Evolutionary conservation across 2,329 filamentous ascomycete species (phyloP).

Genomic region (Trichoderma sp.): DNA sequence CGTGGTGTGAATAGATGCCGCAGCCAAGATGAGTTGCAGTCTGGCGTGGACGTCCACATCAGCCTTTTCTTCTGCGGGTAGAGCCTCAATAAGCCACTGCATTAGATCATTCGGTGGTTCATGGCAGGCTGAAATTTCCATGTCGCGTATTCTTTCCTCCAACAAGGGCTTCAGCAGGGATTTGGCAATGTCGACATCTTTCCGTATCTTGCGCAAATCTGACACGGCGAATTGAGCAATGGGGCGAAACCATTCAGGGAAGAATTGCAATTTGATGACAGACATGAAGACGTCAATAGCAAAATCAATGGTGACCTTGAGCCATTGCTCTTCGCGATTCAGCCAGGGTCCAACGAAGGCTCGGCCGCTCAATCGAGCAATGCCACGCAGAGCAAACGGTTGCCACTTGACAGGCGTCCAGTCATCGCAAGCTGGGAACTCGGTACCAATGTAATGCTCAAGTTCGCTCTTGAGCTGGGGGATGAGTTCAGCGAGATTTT

Average conservation of each 20-base stretch:
- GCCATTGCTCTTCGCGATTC: conserved; percentile 56
- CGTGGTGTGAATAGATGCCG: conserved; percentile 50
- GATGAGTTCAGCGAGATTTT: conserved; percentile 49
- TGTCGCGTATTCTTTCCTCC: conserved; percentile 47
- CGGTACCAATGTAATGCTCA: conserved; percentile 47
- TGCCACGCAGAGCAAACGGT: conserved; percentile 51
- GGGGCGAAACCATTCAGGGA: conserved; percentile 53
- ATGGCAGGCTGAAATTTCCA: conserved; percentile 42
- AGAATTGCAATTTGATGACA: conserved; percentile 53
- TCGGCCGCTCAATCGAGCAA: conserved; percentile 56
- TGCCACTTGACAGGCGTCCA: conserved; percentile 59
- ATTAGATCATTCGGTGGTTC: conserved; percentile 46
- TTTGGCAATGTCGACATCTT: conserved; percentile 46
- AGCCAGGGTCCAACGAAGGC: conserved; percentile 55
- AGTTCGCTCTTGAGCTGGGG: conserved; percentile 51
- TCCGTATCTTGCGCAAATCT: conserved; percentile 48
- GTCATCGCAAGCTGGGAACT: conserved; percentile 54
- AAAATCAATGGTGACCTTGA: conserved; percentile 54
- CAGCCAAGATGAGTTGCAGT: conserved; percentile 48
- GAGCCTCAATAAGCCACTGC: conserved; percentile 48
- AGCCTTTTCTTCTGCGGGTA: conserved; percentile 43
- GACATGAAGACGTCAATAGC: conserved; percentile 52
- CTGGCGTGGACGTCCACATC: conserved; percentile 44
- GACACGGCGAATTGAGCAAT: conserved; percentile 49
- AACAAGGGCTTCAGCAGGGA: conserved; percentile 49